Conservation (phyloP, 345 rosid genomes). For the Xanthoceras sorbifolium region DNA sequence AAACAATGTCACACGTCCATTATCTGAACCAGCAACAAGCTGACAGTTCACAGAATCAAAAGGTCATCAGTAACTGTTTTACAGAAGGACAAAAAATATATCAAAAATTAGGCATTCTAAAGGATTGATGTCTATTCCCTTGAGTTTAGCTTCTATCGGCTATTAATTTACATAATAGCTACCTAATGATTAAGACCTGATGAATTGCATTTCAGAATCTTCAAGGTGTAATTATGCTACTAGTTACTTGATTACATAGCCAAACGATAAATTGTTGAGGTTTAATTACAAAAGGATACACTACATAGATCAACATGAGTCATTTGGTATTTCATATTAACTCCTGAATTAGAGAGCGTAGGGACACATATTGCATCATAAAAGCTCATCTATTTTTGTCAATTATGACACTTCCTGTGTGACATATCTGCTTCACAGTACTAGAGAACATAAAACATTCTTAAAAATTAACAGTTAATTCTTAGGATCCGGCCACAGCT, state of each 20-base stretch:
- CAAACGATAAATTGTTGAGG: neutral
- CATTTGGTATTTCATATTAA: neutral
- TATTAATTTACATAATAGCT: neutral
- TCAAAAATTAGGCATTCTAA: neutral
- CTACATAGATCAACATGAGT: neutral
- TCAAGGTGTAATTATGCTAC: neutral
- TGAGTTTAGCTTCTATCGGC: neutral
- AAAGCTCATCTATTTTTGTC: neutral
- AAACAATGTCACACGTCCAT: conserved; percentile 48
- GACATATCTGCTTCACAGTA: neutral
- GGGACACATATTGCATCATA: neutral
- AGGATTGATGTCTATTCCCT: conserved; percentile 2
- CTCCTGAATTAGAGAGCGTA: neutral
- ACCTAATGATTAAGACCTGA: neutral
- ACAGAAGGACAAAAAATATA: conserved; percentile 9
- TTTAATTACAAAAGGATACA: neutral
- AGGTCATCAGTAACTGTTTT: conserved; percentile 12
- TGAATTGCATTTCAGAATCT: neutral
- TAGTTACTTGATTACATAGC: neutral
- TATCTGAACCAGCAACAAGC: conserved; percentile 53
- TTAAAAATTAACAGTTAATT: conserved; percentile 1
- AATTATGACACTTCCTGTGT: neutral
- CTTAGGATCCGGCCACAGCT: neutral
- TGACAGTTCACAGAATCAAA: conserved; percentile 22
- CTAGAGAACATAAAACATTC: neutral